Evolutionary conservation across 331 rosid species (phyloP), one percentile per base, ranked within the genome.

Genomic region (Stylosanthes scabra): DNA sequence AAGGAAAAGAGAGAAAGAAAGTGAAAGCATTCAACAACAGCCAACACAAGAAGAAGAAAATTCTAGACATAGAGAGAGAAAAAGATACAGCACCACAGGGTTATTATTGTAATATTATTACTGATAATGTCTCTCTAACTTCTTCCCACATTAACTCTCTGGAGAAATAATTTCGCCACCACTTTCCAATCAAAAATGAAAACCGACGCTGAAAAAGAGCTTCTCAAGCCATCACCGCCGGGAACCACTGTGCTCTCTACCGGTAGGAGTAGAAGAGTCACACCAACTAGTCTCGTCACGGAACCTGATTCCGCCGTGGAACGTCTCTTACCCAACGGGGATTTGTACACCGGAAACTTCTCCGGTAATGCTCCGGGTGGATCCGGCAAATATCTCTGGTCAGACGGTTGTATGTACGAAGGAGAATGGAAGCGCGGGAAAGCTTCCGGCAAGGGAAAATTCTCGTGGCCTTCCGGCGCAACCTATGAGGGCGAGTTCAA

Each of bases 401-500:
- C 81, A 0, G 97, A 92, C 82, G 96, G 97, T 11, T 92, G 97
- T 78, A 85, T 92, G 97, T 92, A 92, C 78, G 92, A 85, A 14
- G 97, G 97, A 0, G 97, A 89, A 66, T 92, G 97, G 97, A 86
- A 88, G 59, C 75, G 84, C 41, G 97, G 97, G 0, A 92, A 92
- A 31, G 96, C 94, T 46, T 87, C 89, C 3, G 96, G 97, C 0
- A 92, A 86, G 15, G 97, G 97, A 0, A 88, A 76, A 51, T 85
- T 92, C 83, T 92, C 96, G 5, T 92, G 97, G 97, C 94, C 97
- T n/a, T 86, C 96, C 0, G 97, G 97, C 2, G 97, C 97, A 0
- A 85, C 97, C 41, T 92, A 90, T 83, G 94, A 92, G 67, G 97
- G 97, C 0, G 94, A 88, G 27, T 92, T 92, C 83, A 92, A 90